These are phyloP conservation scores for Geotrichum restrictum DNA, from an alignment of 1,139 yeast genomes.

Conservation along the genomic window DNA sequence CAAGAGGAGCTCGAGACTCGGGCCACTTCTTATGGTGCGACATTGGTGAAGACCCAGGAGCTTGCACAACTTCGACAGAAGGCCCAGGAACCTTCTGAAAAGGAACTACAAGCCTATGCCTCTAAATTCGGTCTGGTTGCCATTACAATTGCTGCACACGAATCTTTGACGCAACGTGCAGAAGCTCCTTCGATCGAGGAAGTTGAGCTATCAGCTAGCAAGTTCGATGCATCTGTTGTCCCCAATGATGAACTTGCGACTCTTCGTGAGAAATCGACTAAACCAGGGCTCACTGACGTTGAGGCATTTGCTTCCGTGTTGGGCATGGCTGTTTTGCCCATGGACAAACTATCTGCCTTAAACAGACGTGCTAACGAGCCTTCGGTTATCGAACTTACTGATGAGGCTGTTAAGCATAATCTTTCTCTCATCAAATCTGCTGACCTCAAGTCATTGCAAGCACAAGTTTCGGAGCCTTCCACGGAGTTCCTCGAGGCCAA, in stretches of 20 bases:
- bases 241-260: slow-evolving; percentile 12
- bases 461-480: slow-evolving; percentile 14
- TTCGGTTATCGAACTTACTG: slow-evolving; percentile 15
- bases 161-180: slow-evolving; percentile 23
- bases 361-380: slow-evolving; percentile 12
- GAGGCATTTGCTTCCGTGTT: slow-evolving; percentile 26
- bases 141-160: slow-evolving; percentile 24
- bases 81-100: slow-evolving; percentile 33
- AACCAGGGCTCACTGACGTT: slow-evolving; percentile 23
- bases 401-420: slow-evolving; percentile 11
- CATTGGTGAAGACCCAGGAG: slow-evolving; percentile 37
- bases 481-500: slow-evolving; percentile 8
- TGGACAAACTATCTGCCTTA: slow-evolving; percentile 29
- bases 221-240: slow-evolving; percentile 14
- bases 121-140: slow-evolving; percentile 33
- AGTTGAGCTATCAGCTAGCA: slow-evolving; percentile 12
- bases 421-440: slow-evolving; percentile 28
- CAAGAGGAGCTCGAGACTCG: slow-evolving; percentile 9
- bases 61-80: slow-evolving; percentile 22
- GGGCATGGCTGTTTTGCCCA: slow-evolving; percentile 30
- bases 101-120: slow-evolving; percentile 30
- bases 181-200: slow-evolving; percentile 16
- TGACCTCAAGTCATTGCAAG: slow-evolving; percentile 35
- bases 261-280: slow-evolving; percentile 7
- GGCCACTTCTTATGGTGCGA: slow-evolving; percentile 42